phyloP scores from a whole-genome alignment of 495 filamentous ascomycete species.

The Lepraria neglecta region DNA sequence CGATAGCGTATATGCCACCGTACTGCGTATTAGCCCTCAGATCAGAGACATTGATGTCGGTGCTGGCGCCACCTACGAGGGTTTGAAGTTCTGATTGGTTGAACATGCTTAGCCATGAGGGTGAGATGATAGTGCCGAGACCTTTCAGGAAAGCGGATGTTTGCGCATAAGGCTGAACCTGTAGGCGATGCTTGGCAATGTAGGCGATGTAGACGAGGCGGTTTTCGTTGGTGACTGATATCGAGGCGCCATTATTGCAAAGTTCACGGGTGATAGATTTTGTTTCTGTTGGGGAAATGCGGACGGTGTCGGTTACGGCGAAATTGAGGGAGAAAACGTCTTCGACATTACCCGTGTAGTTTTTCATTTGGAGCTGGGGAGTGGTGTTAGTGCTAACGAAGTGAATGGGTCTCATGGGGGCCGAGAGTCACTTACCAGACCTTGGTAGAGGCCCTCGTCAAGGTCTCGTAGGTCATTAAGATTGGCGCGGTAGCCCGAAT shows the following conservation, averaged over 20 bases:
- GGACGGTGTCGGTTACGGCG: conserved; percentile 75
- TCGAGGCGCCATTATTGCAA: conserved; percentile 65
- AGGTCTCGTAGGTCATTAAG: conserved; percentile 90
- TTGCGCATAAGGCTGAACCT: conserved; percentile 67
- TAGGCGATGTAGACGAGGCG: conserved; percentile 89
- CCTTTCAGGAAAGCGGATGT: conserved; percentile 83
- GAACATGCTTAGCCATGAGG: conserved; percentile 95
- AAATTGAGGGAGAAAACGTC: conserved; percentile 79
- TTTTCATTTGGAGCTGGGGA: conserved; percentile 64
- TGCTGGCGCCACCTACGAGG: conserved; percentile 77
- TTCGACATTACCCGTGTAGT: conserved; percentile 73
- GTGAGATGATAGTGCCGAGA: conserved; percentile 80
- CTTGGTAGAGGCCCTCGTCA: conserved; percentile 89
- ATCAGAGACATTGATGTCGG: conserved; percentile 81
- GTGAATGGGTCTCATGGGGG: background rate
- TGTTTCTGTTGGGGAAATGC: conserved; percentile 35
- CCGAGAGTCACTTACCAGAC: conserved; percentile 51
- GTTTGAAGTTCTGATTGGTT: conserved; percentile 93
- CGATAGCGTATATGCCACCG: conserved; percentile 78
- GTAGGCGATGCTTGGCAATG: conserved; percentile 78
- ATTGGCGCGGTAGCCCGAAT: conserved; percentile 74
- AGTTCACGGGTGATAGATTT: conserved; percentile 65
- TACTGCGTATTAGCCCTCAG: conserved; percentile 81
- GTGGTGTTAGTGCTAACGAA: conserved; percentile 25
- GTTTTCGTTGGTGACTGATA: conserved; percentile 84